Base-by-base conservation (phyloP, 2,329 filamentous ascomycete genomes). In the Leptodontidium sp. region DNA sequence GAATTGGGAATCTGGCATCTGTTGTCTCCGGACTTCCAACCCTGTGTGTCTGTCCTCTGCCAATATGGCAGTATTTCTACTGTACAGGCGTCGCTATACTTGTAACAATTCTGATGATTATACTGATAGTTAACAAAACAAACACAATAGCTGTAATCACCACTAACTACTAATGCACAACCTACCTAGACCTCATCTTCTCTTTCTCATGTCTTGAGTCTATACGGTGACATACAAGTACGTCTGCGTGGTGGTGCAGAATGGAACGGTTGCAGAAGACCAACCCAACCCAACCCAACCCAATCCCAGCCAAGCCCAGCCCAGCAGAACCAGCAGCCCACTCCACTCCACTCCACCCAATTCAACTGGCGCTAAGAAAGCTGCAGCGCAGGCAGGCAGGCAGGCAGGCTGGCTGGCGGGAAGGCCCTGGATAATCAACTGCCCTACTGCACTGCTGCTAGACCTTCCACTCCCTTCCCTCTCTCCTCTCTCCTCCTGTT, bases 391-490 rank as follows among this genome's bases (percentile, higher is more conserved):
- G 29, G 21, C 21, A 21, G 3, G 29, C 29, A 32, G 29, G 6
- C 29, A 4, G 29, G 29, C 29, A 32, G 29, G 29, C 29, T 32
- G 29, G 29, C 29, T 4, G 29, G 29, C 29, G 6, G 29, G 29
- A 4, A 4, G 38, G 57, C 35, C 57, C 57, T 59, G 55, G 57
- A 59, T 59, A 59, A 59, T 45, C 57, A 45, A 40, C n/a, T 17
- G 7, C 5, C 17, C n/a, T 45, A 21, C 21, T 21, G 21, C 21
- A 21, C 21, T 21, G 21, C 21, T 21, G 24, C 40, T 49, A 45
- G 17, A 61, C 40, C 50, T 66, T n/a, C 43, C 45, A 49, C 55
- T 61, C 17, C 57, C 69, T 65, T 50, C 35, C 57, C 57, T 66
- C 57, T 61, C 55, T 21, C 49, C 57, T 55, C 58, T 40, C 62